Evolutionary conservation across 768 basidiomycete genomes (phyloP), one percentile per base, ranked within the genome.

Genomic region (Pisolithus albus): DNA sequence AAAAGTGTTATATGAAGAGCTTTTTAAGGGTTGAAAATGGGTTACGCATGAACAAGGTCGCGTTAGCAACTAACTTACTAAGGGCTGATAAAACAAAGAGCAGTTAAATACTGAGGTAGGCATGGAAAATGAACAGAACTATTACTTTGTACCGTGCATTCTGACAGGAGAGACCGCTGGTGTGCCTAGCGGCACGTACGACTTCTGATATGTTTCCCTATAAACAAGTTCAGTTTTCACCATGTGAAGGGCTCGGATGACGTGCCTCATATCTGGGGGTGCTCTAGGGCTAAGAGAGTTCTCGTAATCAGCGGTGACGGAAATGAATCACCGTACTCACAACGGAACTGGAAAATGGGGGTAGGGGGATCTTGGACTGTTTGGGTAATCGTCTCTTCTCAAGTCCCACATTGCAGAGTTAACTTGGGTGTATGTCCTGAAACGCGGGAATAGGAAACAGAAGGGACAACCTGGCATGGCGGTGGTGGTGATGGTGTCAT

Each of bases 351-450:
- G 56, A 46, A 56, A 60, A 32, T 39, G 52, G 13, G 56, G 51
- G 45, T 34, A 43, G 4, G 65, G 49, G 3, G 61, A 52, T 32
- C 3, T 51, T 9, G 37, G 38, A 16, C 46, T 52, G 37, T 61
- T 56, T 49, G 58, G 56, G 10, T 46, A 39, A 32, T 53, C 8
- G 19, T 58, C 55, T 1, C 57, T 65, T 5, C 59, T 56, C 46
- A 54, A 3, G 28, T 67, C 67, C 66, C 64, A 69, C 65, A 47
- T 59, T 58, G 47, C 55, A 19, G 63, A 21, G 26, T 67, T 66
- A n/a, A 67, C 52, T 39, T 69, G 62, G 6, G 61, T 69, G 23
- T 69, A 69, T 41, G 66, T 54, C 41, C 59, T 69, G 5, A 68
- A 65, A 56, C 64, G 68, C 10, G 66, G 67, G 43, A 67, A 69